Percentiles rank a stretch among this genome's conserved stretches.
Evolutionary conservation across 2,329 filamentous ascomycete genomes (phyloP).

Genomic region (Pseudopithomyces maydicus): DNA sequence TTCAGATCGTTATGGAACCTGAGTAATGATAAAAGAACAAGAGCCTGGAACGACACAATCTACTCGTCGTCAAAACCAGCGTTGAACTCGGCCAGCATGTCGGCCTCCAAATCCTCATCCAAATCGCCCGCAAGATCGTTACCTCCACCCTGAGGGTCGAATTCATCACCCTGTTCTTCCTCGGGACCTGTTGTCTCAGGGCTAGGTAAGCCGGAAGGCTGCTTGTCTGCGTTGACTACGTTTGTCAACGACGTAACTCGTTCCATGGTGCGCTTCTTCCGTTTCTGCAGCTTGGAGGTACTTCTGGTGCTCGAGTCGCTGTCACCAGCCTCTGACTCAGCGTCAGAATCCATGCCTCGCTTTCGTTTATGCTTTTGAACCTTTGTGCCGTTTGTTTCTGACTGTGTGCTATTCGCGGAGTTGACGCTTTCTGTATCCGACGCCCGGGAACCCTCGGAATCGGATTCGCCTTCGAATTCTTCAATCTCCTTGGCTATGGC

Average conservation of each 20-base stretch:
- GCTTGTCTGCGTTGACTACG: conserved; percentile 45
- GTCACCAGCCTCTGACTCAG: conserved; percentile 47
- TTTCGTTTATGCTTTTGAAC: conserved; percentile 42
- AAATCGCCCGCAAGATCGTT: conserved; percentile 55
- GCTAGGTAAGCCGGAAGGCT: conserved; percentile 45
- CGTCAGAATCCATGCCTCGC: conserved; percentile 33
- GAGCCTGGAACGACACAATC: background rate
- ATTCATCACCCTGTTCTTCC: conserved; percentile 48
- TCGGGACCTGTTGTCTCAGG: conserved; percentile 47
- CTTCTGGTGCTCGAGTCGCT: conserved; percentile 44
- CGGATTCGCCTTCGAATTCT: conserved; percentile 67
- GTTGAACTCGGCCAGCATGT: conserved; percentile 48
- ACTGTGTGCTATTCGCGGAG: conserved; percentile 35
- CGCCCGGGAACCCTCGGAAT: conserved; percentile 37
- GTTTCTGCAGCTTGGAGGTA: conserved; percentile 50
- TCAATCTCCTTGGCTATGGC: conserved; percentile 72
- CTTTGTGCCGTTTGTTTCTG: conserved; percentile 26
- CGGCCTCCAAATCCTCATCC: conserved; percentile 55
- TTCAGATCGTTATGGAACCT: background rate
- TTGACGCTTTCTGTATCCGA: conserved; percentile 41
- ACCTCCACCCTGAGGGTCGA: conserved; percentile 33
- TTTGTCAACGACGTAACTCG: conserved; percentile 54
- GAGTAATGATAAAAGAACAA: background rate
- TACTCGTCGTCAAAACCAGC: conserved; percentile 29
- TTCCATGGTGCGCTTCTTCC: conserved; percentile 54